Evolutionary conservation across 2,329 filamentous ascomycete genomes (phyloP), one percentile per base, ranked within the genome.

Genomic region (Cytospora schulzeri): DNA sequence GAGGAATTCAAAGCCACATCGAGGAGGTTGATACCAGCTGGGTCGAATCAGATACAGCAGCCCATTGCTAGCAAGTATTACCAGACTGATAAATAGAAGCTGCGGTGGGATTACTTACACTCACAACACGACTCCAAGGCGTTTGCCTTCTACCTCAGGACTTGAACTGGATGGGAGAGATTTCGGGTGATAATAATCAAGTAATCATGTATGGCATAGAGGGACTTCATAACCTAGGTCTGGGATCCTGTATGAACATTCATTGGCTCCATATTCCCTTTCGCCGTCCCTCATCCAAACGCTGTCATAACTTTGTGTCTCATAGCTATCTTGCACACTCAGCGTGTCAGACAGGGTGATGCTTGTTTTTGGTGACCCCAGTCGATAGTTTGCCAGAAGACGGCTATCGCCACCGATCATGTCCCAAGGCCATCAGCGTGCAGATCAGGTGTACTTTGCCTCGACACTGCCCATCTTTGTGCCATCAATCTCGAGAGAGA

Each of bases 1-100:
- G 62, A 70, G 28, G 66, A 58, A 15, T 57, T 72, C 41, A 72
- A 72, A 38, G 66, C 57, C 12, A 68, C 60, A 57, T 66, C 65
- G 22, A 51, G 55, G 15, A 57, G 58, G 1, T 38, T 66, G 26
- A 35, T 66, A 22, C 65, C 65, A 0, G 14, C 8, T 9, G 58
- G 51, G 2, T 66, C 65, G 15, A 22, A 59, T 14, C 62, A 66
- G 58, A 51, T 65, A 38, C 62, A 62, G 38, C 65, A 66, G 58
- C 65, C 65, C 4, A 62, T 66, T 7, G 65, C 65, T 12, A 66
- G 65, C 12, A 66, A 64, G 51, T 66, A 65, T 29, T 66, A 66
- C 12, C 52, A 52, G 8, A 33, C 38, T 19, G 64, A 56, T n/a
- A 22, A 55, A 41, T 62, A 61, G 56, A 66, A 22, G 7, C 5